phyloP scores from a whole-genome alignment of 1,284 basidiomycete species.

The Ganoderma resinaceum region DNA sequence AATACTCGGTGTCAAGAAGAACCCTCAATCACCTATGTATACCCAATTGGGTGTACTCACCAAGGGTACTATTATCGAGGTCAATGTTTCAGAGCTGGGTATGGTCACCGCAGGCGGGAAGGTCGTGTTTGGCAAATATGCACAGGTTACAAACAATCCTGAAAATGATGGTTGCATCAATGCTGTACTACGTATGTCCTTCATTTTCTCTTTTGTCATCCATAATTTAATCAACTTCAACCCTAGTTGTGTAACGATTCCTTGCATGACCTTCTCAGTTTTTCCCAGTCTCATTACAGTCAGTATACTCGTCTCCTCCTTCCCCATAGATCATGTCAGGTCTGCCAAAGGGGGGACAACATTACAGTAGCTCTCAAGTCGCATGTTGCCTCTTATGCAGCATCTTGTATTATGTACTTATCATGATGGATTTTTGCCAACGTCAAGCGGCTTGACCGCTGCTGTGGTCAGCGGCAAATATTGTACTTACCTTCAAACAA shows the following conservation, averaged over 20 bases:
- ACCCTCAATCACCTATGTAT: slow-evolving; percentile 98
- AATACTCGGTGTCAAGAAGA: slow-evolving; percentile 99
- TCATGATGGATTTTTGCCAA: neutral
- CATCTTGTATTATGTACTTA: slow-evolving; percentile 24
- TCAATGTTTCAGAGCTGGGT: slow-evolving; percentile 96
- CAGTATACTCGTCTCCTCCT: no score
- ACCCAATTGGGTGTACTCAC: slow-evolving; percentile 96
- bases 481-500: no score
- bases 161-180: slow-evolving; percentile 98
- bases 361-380: slow-evolving; percentile 7
- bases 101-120: slow-evolving; percentile 99
- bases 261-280: neutral
- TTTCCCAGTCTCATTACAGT: neutral
- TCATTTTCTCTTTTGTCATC: neutral
- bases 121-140: slow-evolving; percentile 91
- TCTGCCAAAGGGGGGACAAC: no score
- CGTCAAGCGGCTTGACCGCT: neutral
- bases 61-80: slow-evolving; percentile 98
- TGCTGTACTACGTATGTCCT: slow-evolving; percentile 81
- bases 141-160: slow-evolving; percentile 96
- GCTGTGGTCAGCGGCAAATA: no score
- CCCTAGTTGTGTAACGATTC: slow-evolving; percentile 27
- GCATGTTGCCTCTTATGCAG: slow-evolving; percentile 23
- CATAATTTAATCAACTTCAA: neutral
- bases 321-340: no score